Base-by-base conservation (phyloP, 1,139 yeast species). In the Pichia sp. region DNA sequence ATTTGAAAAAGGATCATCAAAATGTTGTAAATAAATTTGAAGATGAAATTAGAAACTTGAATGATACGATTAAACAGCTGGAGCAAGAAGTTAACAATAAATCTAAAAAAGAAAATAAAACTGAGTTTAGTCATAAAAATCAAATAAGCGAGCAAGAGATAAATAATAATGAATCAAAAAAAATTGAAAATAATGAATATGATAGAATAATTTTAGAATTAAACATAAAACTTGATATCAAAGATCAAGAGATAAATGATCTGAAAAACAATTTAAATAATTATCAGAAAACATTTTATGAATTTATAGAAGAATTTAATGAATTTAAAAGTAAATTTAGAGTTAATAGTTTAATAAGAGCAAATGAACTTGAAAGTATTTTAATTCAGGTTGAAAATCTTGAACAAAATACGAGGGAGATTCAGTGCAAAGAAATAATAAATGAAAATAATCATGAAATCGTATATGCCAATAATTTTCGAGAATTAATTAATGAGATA, bases 1-100 rank as follows among this genome's bases (percentile, higher is more conserved):
- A 28, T 3, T 16, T 40, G 8, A 29, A 20, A 4, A 28, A 7
- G 4, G 20, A 24, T 6, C 27, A 24, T 23, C 9, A 39, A 25
- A 24, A 11, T 20, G 42, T 31, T 9, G 23, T 32, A 2, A 29
- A 11, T 12, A 23, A 33, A 8, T 33, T 22, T 6, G 20, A 35
- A 28, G 20, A n/a, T 20, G 44, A 40, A 28, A 35, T 42, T n/a
- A 22, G 32, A 22, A 22, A 25, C n/a, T 37, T 25, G 25, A 41
- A 23, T 29, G 23, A 10, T 31, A 34, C 12, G n/a, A 42, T 31
- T 7, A 38, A 31, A n/a, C 16, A 25, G 31, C n/a, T 34, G 8
- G n/a, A 25, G 6, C 20, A 34, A 34, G 26, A 32, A 32, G 23
- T 32, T 11, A 25, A 22, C 6, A 32, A 32, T 5, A 9, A 11